Evolutionary conservation across 768 basidiomycete genomes (phyloP), one percentile per base, ranked within the genome.

Genomic region (Mycena chlorophos): DNA sequence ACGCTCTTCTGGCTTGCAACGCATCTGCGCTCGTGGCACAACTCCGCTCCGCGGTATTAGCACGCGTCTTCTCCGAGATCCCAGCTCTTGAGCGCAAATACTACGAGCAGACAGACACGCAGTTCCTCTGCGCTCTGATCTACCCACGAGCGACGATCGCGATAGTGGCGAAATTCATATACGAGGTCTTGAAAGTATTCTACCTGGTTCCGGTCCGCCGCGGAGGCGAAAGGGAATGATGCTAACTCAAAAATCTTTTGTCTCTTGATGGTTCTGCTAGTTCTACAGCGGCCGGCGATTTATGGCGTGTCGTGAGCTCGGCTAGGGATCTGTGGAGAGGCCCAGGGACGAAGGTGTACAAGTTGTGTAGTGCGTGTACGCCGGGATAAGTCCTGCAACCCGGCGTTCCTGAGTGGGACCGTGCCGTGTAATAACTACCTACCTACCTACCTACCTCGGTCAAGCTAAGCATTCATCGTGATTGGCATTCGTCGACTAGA

Each of bases 141-240:
- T 55, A 40, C 27, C 34, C 47, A 39, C 48, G 48, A 19, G 4
- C 12, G 37, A 29, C 51, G 16, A 52, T 52, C 31, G 20, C 25
- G 6, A n/a, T 51, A 23, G 50, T 25, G 37, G 50, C 34, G 3
- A 51, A 51, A 23, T 52, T 43, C 25, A 23, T 22, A 26, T 43
- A 52, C 43, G 51, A 52, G 27, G 51, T 52, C 27, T 31, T 52
- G 8, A 26, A 40, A n/a, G 29, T 28, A 6, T 52, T 52, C 23
- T 52, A 52, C 22, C 23, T 22, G 12, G 25, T 29, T 17, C 51
- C 51, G 5, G 14, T 52, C n/a, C 28, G 16, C n/a, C 28, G 16
- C 23, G 16, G 39, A 40, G 39, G 6, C 10, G n/a, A 16, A 14
- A 29, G 14, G 27, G 17, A 29, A 2, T 42, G 51, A 29, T 25